Evolutionary conservation across 1,139 yeast genomes (phyloP), one percentile per base, ranked within the genome.

Genomic region (Suhomyces terraborum): DNA sequence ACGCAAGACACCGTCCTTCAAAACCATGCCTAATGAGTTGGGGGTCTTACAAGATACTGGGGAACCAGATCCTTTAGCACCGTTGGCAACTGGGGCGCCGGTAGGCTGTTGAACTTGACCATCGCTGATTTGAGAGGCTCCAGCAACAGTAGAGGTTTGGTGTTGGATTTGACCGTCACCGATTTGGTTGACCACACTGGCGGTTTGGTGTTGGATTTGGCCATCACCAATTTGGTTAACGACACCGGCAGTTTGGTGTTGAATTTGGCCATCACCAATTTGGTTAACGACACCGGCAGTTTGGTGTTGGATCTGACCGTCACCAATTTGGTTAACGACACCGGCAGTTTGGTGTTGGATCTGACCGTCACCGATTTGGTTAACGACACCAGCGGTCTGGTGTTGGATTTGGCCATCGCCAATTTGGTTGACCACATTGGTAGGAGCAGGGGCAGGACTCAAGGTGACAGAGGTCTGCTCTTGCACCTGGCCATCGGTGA

Each of bases 261-360:
- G 75, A 35, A 67, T 60, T 56, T 69, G 74, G 32, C 73, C 60
- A 58, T 62, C 65, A 46, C 67, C 67, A 28, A 72, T 72, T 58
- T 72, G 75, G 60, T 56, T 59, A n/a, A 51, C 45, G 5, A 50
- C 58, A 29, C 67, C 52, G 20, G 60, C 39, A 35, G 62, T 58
- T 40, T 69, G 62, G 45, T 74, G 69, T 56, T 73, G 85, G 52
- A 79, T 67, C 67, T 80, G 85, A 43, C 76, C 77, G 45, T 68
- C 74, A 42, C 60, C 59, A 46, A 71, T 62, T 58, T 64, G 53
- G 72, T 56, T 55, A 55, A 67, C 50, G 28, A 66, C 59, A 10
- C 62, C 60, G 29, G 61, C 48, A 29, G 66, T 62, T 41, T 70
- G 65, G 38, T 71, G 65, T 51, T 69, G 73, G 45, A 67, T 55